Evolutionary conservation across 768 basidiomycete genomes (phyloP), one percentile per base, ranked within the genome.

Genomic region (Leccinum subtestaceum): DNA sequence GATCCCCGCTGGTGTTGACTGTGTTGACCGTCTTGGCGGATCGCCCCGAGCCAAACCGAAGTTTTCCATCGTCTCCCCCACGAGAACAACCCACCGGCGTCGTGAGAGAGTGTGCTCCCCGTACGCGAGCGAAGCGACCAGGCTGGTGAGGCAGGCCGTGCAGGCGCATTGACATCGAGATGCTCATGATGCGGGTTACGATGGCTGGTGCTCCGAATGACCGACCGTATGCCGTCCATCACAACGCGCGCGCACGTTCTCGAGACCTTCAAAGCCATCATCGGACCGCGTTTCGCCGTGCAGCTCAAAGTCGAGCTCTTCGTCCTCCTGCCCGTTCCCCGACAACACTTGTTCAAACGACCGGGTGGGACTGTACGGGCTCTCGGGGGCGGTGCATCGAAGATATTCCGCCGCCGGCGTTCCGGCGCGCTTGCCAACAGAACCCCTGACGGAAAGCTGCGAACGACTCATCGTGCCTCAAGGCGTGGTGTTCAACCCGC

Each of bases 231-330:
- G 93, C 53, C 84, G 80, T 19, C 91, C 91, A 70, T 93, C 91
- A 65, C 91, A 94, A 71, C 92, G 95, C 1, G 90, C 94, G 23
- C 96, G 83, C 21, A 98, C 95, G 67, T 98, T 98, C 77, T 98
- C 95, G 56, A 98, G 73, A 0, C 94, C 95, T 67, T 98, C 95
- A 70, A 84, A 98, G 5, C 85, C 92, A 32, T 86, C 86, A 63
- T 92, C 91, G 12, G 85, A 88, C 62, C 82, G 71, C 21, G 80
- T 79, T 19, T 86, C 88, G 19, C 84, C 90, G 65, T 95, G 87
- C 32, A 94, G 76, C 75, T 95, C 92, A 67, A 95, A 91, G 65
- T 91, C 90, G 1, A 90, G 76, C 21, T 87, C 91, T 3, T 85
- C 85, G 0, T 84, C 81, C 12, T 86, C 82, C 21, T 73, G 67